Evolutionary conservation across 1,284 basidiomycete species (phyloP), one percentile per base, ranked within the genome.

Genomic region (Microbotryomycetes sp.): DNA sequence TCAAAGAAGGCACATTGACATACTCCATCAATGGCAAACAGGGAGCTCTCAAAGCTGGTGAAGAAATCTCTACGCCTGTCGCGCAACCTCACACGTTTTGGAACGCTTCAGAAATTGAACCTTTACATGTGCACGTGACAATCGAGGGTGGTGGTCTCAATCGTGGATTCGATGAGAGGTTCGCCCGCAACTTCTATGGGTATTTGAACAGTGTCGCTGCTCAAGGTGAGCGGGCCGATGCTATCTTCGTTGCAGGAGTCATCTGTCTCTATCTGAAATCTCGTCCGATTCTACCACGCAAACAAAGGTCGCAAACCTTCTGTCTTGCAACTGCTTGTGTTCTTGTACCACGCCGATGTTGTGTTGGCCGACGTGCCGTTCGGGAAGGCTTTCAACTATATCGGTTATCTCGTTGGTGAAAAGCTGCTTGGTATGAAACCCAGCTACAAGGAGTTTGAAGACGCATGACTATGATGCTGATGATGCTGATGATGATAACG

Each of bases 11-110:
- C n/a, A 70, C 64, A 12, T 62, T 76, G 28, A 65, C 67, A 56
- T 76, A 76, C 60, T 60, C 63, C 22, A 71, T 76, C 56, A 69
- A 76, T 49, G 75, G 75, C 30, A 71, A 72, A 45, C 55, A 68
- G 47, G 74, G 74, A 22, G 69, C 62, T 2, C 56, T 75, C 9
- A 55, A 71, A 25, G 66, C 70, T 29, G 74, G 75, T 0, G 64
- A 75, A 49, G 67, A 60, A 59, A 65, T 72, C 50, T 60, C 60
- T 54, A 75, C 73, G 51, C 72, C 72, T 1, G 71, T 74, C 9
- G 68, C 65, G 30, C 49, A 62, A n/a, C 64, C 64, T 3, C 74
- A 76, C 58, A 76, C 75, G 6, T 75, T 76, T 62, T 76, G 75
- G 75, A 70, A 62, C 46, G 73, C 70, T 54, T 63, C 64, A 4